Conservation (phyloP, 1,139 yeast species). For the Ogataea hybrid region DNA sequence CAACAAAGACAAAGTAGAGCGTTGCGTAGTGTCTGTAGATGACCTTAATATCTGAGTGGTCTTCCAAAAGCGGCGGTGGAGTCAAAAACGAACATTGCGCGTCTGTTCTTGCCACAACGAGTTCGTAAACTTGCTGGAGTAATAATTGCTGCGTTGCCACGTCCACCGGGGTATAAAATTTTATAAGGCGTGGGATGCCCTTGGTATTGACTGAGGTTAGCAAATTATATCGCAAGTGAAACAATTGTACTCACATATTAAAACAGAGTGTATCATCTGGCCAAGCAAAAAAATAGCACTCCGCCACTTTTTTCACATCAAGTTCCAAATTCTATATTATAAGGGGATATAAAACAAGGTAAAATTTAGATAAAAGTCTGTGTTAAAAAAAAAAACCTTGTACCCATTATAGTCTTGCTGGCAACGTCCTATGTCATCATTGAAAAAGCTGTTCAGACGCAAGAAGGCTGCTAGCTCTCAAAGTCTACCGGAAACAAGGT, state of each 20-base stretch:
- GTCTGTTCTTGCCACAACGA: constrained; percentile 66
- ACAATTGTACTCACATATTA: constrained; percentile 61
- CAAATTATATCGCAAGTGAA: not conserved
- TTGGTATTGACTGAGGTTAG: constrained; percentile 68
- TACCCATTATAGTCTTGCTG: not conserved
- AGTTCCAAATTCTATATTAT: constrained; percentile 1
- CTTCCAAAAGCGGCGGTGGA: constrained; percentile 74
- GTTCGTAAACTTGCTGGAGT: constrained; percentile 70
- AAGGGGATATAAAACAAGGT: not conserved
- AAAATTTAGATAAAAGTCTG: not conserved
- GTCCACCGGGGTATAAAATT: constrained; percentile 90
- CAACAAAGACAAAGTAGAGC: constrained; percentile 88
- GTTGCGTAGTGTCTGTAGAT: constrained; percentile 96
- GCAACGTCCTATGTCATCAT: not conserved
- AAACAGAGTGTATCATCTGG: constrained; percentile 82
- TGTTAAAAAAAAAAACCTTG: not conserved
- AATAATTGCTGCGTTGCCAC: constrained; percentile 70
- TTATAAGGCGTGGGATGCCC: constrained; percentile 88
- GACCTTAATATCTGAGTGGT: constrained; percentile 77
- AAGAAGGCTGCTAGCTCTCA: constrained; percentile 6
- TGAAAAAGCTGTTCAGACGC: constrained; percentile 5
- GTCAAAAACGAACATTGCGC: constrained; percentile 79
- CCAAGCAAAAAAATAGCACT: constrained; percentile 4
- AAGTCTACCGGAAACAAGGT: not conserved
- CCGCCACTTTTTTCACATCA: constrained; percentile 4